Evolutionary conservation across 1,139 yeast genomes (phyloP), one percentile per base, ranked within the genome.

Genomic region (Lodderomyces orthopsilosis): DNA sequence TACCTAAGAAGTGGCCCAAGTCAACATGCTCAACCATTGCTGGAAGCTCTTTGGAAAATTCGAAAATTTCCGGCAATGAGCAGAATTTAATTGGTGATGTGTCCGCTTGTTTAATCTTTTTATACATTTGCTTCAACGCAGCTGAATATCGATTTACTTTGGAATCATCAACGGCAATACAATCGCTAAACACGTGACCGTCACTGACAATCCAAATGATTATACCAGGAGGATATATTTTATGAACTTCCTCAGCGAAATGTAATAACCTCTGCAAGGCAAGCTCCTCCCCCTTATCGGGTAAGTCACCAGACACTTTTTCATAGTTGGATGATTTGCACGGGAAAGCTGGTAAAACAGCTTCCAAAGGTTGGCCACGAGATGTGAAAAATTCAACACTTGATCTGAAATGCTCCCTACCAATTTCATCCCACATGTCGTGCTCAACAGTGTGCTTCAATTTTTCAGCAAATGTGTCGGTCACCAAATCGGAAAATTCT

Each of bases 131-230:
- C 46, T 70, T 69, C 45, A 80, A 67, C 24, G 67, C 67, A 8
- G 53, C 55, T 1, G 80, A 75, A 51, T 77, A 80, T 10, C 49
- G 51, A 50, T 76, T 75, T 27, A 80, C 84, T 41, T 66, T 66
- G 33, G 63, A 66, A 54, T 80, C 85, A 56, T 78, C 81, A 22
- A 70, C 75, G 1, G 68, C 72, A 51, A 67, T 77, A 59, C 85
- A 80, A 57, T 80, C 85, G 48, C 83, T 76, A 59, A 80, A 80
- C 9, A 80, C 85, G 55, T 80, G 85, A 0, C 85, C 85, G 52
- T 80, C 85, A 56, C 82, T 75, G 21, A 80, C 83, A 55, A 80
- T 77, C 70, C 74, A 75, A 36, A 79, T 58, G 41, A 72, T 68
- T 56, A 79, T 62, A 1, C 85, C 85, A 0, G 84, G 83, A 1